Base-by-base conservation (phyloP, 1,284 basidiomycete genomes). In the Ustilago trichophora region DNA sequence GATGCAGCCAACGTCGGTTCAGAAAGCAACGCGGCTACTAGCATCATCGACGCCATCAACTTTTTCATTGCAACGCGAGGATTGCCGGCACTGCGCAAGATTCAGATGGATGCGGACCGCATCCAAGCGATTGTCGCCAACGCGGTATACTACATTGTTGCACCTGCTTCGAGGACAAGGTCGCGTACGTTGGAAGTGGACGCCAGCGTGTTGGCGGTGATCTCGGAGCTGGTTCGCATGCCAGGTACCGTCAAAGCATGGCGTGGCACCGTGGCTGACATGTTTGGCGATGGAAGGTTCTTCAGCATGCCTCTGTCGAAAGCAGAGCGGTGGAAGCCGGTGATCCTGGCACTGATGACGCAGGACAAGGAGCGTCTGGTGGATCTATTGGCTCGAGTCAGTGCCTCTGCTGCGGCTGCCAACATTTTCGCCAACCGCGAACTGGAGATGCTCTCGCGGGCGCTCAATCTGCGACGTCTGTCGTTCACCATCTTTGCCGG, bases 361-460 rank as follows among this genome's bases (percentile, higher is more conserved):
- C 86, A 87, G 3, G 96, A 99, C 80, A 95, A 91, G 83, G 88
- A 91, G 31, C 88, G 91, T 0, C 87, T 98, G 58, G 82, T 87
- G 1, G 95, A 99, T 67, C 83, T 97, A 6, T 85, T 97, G 18
- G 68, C 44, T 37, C 49, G 55, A 7, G 72, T 73, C 31, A 59
- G 63, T 9, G 59, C 57, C 5, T 42, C 91, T 0, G 89, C 92
- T 1, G 88, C 89, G 0, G 94, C 93, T 0, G 89, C 92, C 22
- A 98, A 97, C 78, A 97, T 99, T 57, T 99, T 99, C 82, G 90
- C 92, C 18, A 98, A 94, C 77, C 86, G 91, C 46, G 95, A 98
- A 81, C 90, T 92, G 48, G 96, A 99, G 83, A 92, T 91, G 86
- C 83, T 93, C 0, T 84, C 90, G 13, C 88, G 93, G n/a, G 92